phyloP scores from a whole-genome alignment of 2,329 filamentous ascomycete species.

The Cercospora sesami region DNA sequence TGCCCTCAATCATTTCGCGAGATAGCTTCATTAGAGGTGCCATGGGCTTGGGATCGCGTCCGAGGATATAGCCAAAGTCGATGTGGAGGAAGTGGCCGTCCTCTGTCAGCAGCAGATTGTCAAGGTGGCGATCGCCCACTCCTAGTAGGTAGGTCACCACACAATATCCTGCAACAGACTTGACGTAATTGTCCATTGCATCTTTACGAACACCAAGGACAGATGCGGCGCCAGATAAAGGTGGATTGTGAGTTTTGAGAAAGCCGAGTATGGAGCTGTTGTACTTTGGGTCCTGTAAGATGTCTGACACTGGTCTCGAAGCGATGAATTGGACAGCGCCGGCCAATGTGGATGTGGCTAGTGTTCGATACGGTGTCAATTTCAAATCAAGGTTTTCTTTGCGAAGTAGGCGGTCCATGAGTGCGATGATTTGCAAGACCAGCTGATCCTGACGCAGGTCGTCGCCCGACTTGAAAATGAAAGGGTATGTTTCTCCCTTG shows the following conservation, averaged over 20 bases:
- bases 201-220: conserved; percentile 87
- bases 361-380: conserved; percentile 91
- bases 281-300: conserved; percentile 69
- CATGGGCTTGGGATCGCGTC: conserved; percentile 94
- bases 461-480: conserved; percentile 90
- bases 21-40: conserved; percentile 95
- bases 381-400: conserved; percentile 97
- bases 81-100: conserved; percentile 97
- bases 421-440: conserved; percentile 93
- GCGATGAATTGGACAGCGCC: conserved; percentile 93
- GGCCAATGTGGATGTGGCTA: conserved; percentile 85
- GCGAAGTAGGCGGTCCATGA: conserved; percentile 93
- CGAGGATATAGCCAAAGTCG: conserved; percentile 97
- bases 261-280: conserved; percentile 77
- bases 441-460: conserved; percentile 95
- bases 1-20: conserved; percentile 97
- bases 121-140: conserved; percentile 91
- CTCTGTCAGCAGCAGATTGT: conserved; percentile 88
- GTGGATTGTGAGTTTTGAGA: conserved; percentile 84
- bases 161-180: conserved; percentile 95
- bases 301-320: conserved; percentile 71
- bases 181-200: conserved; percentile 90
- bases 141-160: conserved; percentile 98
- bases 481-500: conserved; percentile 75
- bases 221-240: conserved; percentile 69